A percentile compares a stretch with the other conserved stretches of the same genome.
Evolutionary conservation across 2,329 filamentous ascomycete genomes (phyloP).

Genomic region (Gaeumannomyces tritici): DNA sequence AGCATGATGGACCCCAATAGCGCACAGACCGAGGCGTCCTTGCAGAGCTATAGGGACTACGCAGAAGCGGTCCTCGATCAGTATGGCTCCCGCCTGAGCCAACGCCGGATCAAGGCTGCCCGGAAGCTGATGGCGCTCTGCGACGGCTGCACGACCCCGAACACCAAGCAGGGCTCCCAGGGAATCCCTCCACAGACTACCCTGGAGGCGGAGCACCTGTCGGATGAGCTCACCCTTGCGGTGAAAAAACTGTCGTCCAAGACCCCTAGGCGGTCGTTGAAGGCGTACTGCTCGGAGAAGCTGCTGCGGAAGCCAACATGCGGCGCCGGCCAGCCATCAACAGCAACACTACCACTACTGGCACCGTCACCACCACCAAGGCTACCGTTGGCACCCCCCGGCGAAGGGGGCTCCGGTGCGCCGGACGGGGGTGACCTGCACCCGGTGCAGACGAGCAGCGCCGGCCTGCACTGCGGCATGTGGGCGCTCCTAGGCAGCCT

Average conservation of each 20-base stretch:
- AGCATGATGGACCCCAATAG: background rate
- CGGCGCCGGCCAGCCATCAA: no score
- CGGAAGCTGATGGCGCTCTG: no score
- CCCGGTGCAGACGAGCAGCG: background rate
- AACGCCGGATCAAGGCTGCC: background rate
- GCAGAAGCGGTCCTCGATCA: background rate
- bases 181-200: background rate
- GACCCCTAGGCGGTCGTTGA: no score
- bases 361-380: background rate
- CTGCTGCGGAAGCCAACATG: no score
- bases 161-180: background rate
- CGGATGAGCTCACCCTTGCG: background rate
- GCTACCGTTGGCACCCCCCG: no score
- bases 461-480: background rate
- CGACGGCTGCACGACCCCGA: background rate
- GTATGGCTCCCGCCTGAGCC: background rate
- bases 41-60: background rate
- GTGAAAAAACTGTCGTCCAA: background rate
- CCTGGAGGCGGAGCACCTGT: background rate
- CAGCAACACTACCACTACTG: background rate
- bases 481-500: background rate
- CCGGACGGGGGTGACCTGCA: background rate
- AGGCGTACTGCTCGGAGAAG: no score
- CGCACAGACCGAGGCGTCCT: background rate
- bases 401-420: background rate